Base-by-base conservation (phyloP, 1,284 basidiomycete species). In the Rhizoctonia solani region DNA sequence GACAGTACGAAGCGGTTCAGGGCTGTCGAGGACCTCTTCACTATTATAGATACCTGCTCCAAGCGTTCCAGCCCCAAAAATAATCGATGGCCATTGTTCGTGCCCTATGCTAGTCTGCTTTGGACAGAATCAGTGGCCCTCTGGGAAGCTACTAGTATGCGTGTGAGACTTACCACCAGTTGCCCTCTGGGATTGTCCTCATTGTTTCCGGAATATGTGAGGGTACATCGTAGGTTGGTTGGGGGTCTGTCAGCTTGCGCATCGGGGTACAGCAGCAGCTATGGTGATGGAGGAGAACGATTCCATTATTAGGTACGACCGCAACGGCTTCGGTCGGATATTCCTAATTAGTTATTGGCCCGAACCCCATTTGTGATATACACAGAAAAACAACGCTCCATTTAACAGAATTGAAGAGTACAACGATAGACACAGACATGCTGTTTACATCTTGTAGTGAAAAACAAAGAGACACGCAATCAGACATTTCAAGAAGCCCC, bases 21-120 rank as follows among this genome's bases (percentile, higher is more conserved):
- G 78, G 52, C 87, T 84, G 21, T 81, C 74, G 27, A 93, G 76
- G 66, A 84, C 78, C n/a, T 82, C 82, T 56, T 87, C 83, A 13
- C 80, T 76, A 70, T 89, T 92, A 75, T 95, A 95, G 53, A 85
- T 80, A 29, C 82, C 81, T 50, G 76, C 77, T 0, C 88, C 90
- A 73, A 95, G 89, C 2, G 90, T 78, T 0, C 86, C 93, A 47
- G 85, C 85, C 11, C 89, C 88, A 9, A 89, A 82, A 1, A 88
- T 78, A 29, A 90, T 73, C 16, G 82, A 80, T 9, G 88, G 83
- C 4, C 87, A 69, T 13, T 72, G 69, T 3, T 23, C 47, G 16
- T 46, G 50, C 13, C 59, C 50, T 21, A 65, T 30, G 19, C 41
- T n/a, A 55, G 59, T 37, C 67, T 68, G 55, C 9, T 8, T 14